Evolutionary conservation across 441 rosid genomes (phyloP).

Genomic region (Gossypium davidsonii): DNA sequence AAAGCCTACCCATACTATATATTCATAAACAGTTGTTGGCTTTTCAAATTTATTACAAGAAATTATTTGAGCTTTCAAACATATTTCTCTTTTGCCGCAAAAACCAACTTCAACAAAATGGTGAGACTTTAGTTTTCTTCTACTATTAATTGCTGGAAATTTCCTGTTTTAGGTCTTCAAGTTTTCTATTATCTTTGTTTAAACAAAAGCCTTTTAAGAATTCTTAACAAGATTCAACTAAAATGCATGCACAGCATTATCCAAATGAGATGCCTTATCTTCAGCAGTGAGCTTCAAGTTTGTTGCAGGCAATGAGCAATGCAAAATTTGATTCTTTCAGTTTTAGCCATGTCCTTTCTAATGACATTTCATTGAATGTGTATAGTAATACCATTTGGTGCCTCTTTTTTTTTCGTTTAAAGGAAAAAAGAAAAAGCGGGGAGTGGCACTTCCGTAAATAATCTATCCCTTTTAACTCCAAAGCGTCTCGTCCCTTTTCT

Average conservation of each 20-base stretch:
- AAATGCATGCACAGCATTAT: neutral
- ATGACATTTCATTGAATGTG: too few species aligned
- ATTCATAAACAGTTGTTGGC: neutral
- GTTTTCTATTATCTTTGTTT: too few species aligned
- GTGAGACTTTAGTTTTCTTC: neutral
- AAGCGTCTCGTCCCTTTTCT: constrained; percentile 4
- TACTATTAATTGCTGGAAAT: too few species aligned
- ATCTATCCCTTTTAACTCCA: constrained; percentile 12
- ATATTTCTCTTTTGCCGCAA: neutral
- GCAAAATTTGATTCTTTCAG: too few species aligned
- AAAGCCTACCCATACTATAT: constrained; percentile 8
- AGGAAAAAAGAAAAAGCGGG: neutral
- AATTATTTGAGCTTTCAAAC: neutral
- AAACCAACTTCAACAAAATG: neutral
- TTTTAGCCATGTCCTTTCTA: too few species aligned
- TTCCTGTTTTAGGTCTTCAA: too few species aligned
- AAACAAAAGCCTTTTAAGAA: too few species aligned
- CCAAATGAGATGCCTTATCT: too few species aligned
- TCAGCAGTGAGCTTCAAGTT: too few species aligned
- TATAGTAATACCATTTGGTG: too few species aligned
- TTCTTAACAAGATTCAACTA: neutral
- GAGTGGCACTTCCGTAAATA: constrained; percentile 31
- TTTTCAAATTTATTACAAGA: neutral
- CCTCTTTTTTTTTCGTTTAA: too few species aligned
- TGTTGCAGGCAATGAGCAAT: too few species aligned